Percentiles rank a stretch among this genome's conserved stretches.
Conservation (phyloP, 805 yeast genomes). For the Starmerella scarabaei region DNA sequence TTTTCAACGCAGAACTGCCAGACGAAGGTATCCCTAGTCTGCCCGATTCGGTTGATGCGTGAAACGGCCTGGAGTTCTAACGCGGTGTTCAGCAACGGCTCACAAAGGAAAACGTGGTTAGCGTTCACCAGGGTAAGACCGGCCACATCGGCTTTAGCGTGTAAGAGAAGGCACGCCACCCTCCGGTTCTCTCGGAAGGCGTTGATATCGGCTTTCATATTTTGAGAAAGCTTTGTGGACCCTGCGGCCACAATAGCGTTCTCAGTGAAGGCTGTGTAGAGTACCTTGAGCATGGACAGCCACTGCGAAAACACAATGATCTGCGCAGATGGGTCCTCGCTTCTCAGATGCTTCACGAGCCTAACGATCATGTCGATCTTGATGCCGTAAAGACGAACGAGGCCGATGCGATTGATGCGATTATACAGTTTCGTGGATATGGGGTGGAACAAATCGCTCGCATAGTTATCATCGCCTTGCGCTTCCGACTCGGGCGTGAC, state of each 20-base stretch:
- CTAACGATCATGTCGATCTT: slow-evolving; percentile 74
- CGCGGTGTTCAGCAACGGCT: slow-evolving; percentile 79
- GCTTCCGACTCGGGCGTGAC: background rate
- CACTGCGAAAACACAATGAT: slow-evolving; percentile 85
- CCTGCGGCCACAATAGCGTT: slow-evolving; percentile 48
- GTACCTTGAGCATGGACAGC: slow-evolving; percentile 54
- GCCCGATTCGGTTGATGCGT: slow-evolving; percentile 88
- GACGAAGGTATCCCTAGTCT: slow-evolving; percentile 62
- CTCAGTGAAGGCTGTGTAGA: slow-evolving; percentile 51
- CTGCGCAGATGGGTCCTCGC: slow-evolving; percentile 51
- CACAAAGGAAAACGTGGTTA: slow-evolving; percentile 80
- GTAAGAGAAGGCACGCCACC: slow-evolving; percentile 73
- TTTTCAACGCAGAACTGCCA: slow-evolving; percentile 82
- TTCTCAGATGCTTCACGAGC: slow-evolving; percentile 52
- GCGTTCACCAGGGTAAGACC: slow-evolving; percentile 89
- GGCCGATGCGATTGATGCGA: slow-evolving; percentile 31
- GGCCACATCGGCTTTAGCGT: slow-evolving; percentile 64
- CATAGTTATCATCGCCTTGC: background rate
- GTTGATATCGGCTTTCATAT: slow-evolving; percentile 15
- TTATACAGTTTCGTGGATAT: slow-evolving; percentile 19
- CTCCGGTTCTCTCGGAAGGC: slow-evolving; percentile 36
- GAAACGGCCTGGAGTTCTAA: slow-evolving; percentile 86
- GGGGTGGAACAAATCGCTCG: slow-evolving; percentile 21
- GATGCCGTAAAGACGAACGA: slow-evolving; percentile 55
- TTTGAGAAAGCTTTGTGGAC: slow-evolving; percentile 27